phyloP scores from a whole-genome alignment of 2,329 filamentous ascomycete genomes.

The Aspergillus sp. region DNA sequence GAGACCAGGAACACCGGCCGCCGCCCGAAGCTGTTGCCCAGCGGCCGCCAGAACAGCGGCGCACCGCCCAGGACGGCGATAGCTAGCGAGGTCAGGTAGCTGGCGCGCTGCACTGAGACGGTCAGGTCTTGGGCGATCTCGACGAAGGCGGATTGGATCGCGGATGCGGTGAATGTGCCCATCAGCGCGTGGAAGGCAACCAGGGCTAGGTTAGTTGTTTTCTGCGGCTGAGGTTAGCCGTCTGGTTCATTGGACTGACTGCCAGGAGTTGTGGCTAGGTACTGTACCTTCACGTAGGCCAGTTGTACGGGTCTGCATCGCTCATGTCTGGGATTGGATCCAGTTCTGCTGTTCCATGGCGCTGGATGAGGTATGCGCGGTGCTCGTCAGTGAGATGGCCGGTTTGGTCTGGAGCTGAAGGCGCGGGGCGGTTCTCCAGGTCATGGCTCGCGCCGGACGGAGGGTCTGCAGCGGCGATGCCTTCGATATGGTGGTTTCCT shows the following conservation, averaged over 20 bases:
- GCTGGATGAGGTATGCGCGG: conserved; percentile 40
- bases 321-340: conserved; percentile 43
- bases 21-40: conserved; percentile 1
- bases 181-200: conserved; percentile 52
- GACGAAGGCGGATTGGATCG: conserved; percentile 47
- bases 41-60: conserved; percentile 12
- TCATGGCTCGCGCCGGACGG: no score
- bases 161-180: conserved; percentile 47
- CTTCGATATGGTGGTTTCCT: no score
- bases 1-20: conserved; percentile 2
- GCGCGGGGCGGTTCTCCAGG: no score
- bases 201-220: conserved; percentile 8
- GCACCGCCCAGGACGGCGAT: conserved; percentile 46
- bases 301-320: conserved; percentile 48
- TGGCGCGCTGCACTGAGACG: conserved; percentile 39
- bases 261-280: neutral
- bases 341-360: conserved; percentile 45
- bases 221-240: conserved; percentile 1
- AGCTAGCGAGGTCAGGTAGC: conserved; percentile 48
- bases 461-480: no score
- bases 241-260: neutral
- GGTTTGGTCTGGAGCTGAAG: no score
- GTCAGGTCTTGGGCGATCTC: conserved; percentile 44
- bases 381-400: no score
- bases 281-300: conserved; percentile 32